Conservation (phyloP, 192 early-diverging fungal species). For the Coemansia sp. region DNA sequence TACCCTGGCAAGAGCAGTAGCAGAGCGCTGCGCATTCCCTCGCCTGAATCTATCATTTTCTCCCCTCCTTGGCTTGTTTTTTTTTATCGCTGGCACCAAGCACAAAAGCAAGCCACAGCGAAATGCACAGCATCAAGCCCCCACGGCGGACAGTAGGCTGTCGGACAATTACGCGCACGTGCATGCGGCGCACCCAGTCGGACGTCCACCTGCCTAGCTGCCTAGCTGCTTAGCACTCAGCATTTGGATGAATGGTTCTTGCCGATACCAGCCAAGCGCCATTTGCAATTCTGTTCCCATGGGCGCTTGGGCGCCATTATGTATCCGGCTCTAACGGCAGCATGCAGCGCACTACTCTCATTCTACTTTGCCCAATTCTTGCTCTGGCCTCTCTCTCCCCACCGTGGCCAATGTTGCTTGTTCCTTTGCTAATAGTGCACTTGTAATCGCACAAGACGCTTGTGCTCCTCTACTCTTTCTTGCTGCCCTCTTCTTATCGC, state of each 20-base stretch:
- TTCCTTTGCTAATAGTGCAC: neutral
- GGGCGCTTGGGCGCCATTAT: neutral
- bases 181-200: slow-evolving; percentile 9
- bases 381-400: neutral
- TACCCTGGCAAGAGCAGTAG: too few species aligned
- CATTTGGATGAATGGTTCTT: neutral
- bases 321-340: neutral
- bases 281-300: neutral
- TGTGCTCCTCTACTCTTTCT: neutral
- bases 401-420: neutral
- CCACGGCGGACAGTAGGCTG: neutral
- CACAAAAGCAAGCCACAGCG: slow-evolving; percentile 1
- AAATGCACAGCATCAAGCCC: slow-evolving; percentile 9
- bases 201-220: neutral
- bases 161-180: slow-evolving; percentile 6
- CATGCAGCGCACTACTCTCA: neutral
- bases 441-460: neutral
- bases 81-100: too few species aligned
- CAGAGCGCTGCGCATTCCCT: too few species aligned
- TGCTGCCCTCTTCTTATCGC: neutral
- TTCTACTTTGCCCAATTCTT: neutral
- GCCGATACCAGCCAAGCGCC: neutral
- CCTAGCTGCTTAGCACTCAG: neutral
- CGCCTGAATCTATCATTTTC: too few species aligned
- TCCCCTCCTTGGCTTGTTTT: too few species aligned